Evolutionary conservation across 495 filamentous ascomycete species (phyloP).

Genomic region (Hyaloscypha bicolor): DNA sequence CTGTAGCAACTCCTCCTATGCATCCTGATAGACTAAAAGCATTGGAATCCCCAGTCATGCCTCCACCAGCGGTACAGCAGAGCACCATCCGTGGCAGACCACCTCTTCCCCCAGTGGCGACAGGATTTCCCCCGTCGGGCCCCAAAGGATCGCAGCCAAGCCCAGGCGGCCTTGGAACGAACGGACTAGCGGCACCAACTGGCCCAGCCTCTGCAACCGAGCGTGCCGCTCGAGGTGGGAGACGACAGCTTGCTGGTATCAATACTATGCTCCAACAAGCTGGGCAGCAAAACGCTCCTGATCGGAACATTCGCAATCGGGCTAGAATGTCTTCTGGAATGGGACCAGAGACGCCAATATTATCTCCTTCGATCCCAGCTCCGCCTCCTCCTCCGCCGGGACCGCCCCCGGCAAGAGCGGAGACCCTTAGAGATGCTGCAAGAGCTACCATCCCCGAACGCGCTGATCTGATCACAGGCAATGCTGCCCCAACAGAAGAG

Average conservation of each 20-base stretch:
- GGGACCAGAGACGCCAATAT: conserved; percentile 30
- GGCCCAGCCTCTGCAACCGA: conserved; percentile 49
- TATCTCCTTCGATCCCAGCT: conserved; percentile 17
- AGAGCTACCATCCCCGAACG: conserved; percentile 25
- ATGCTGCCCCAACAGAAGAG: conserved; percentile 36
- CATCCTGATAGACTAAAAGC: conserved; percentile 36
- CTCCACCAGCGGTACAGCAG: conserved; percentile 24
- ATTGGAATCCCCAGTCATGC: conserved; percentile 8
- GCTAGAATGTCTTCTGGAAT: conserved; percentile 43
- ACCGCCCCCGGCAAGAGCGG: conserved; percentile 13
- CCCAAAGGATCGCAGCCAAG: conserved; percentile 31
- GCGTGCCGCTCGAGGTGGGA: conserved; percentile 42
- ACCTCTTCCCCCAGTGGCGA: conserved; percentile 37
- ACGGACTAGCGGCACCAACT: conserved; percentile 46
- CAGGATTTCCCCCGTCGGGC: conserved; percentile 40
- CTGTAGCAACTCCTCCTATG: conserved; percentile 30
- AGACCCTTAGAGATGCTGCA: neutral
- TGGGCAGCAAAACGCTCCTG: conserved; percentile 36
- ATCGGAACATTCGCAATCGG: conserved; percentile 37
- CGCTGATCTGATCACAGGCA: conserved; percentile 29
- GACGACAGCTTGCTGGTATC: conserved; percentile 52
- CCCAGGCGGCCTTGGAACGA: conserved; percentile 28
- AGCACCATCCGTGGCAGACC: conserved; percentile 32
- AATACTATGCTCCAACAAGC: conserved; percentile 53
- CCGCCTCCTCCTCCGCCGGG: conserved; percentile 22